Evolutionary conservation across 345 rosid species (phyloP).

Genomic region (Pistacia vera): DNA sequence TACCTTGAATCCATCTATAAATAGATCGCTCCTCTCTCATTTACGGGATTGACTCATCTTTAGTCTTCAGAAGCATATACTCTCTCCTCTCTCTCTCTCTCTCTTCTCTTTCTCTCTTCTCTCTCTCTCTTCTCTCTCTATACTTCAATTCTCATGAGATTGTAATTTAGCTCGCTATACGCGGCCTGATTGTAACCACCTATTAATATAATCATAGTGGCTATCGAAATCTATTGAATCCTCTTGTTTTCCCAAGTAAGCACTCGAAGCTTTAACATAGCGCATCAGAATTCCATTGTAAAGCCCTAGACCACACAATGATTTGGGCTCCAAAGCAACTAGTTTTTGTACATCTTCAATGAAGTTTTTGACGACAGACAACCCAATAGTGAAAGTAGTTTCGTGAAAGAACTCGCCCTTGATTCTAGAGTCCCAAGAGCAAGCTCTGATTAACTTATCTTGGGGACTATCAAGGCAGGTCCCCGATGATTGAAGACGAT

Average conservation of each 20-base stretch:
- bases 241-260: constrained; percentile 71
- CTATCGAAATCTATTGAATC: constrained; percentile 78
- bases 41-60: too few relatives aligned
- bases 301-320: constrained; percentile 59
- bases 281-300: constrained; percentile 79
- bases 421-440: constrained; percentile 79
- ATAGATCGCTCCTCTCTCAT: too few relatives aligned
- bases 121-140: too few relatives aligned
- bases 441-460: constrained; percentile 60
- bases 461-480: constrained; percentile 66
- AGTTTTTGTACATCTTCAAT: constrained; percentile 66
- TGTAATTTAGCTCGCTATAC: too few relatives aligned
- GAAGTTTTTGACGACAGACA: constrained; percentile 51
- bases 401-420: constrained; percentile 67
- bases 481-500: constrained; percentile 77
- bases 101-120: too few relatives aligned
- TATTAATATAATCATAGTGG: too few relatives aligned
- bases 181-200: too few relatives aligned
- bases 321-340: constrained; percentile 40
- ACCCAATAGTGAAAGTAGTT: constrained; percentile 52
- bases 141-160: too few relatives aligned
- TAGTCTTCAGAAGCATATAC: too few relatives aligned
- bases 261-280: constrained; percentile 68
- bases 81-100: too few relatives aligned
- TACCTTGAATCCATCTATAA: too few relatives aligned